These are phyloP conservation scores for Fraxinus xanthoxyloides DNA, from an alignment of 305 asterid genomes.

Conservation along the genomic window DNA sequence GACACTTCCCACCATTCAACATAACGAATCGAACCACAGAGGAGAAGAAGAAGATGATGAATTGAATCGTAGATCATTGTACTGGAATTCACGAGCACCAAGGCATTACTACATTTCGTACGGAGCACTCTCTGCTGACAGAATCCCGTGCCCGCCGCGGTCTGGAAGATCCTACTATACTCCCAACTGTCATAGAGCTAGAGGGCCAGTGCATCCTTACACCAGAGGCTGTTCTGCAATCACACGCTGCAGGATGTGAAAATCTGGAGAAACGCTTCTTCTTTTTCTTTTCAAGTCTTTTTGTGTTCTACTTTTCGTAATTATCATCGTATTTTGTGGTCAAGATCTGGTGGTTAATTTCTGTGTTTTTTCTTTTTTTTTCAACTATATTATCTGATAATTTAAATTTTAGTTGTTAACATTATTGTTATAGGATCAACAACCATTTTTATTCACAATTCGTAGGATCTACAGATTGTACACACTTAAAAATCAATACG, in stretches of 20 bases:
- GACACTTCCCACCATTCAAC: constrained; percentile 20
- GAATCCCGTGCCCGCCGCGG: constrained; percentile 75
- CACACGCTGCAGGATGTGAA: constrained; percentile 54
- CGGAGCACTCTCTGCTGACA: constrained; percentile 66
- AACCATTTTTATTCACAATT: neutral
- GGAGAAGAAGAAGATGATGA: constrained; percentile 21
- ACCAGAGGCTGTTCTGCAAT: constrained; percentile 72
- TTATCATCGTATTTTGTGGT: neutral
- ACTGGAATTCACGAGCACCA: constrained; percentile 39
- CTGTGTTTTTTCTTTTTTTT: too few relatives aligned
- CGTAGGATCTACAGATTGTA: neutral
- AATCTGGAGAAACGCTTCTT: neutral
- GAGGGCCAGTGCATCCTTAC: constrained; percentile 66
- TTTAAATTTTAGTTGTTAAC: neutral
- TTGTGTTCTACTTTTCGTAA: neutral
- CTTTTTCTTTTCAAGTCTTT: neutral
- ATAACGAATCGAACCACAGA: neutral
- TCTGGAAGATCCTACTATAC: constrained; percentile 78
- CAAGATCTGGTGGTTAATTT: neutral
- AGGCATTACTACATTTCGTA: constrained; percentile 56
- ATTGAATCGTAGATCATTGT: constrained; percentile 47
- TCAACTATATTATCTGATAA: neutral
- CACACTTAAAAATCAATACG: neutral
- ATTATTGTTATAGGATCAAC: neutral
- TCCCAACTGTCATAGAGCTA: constrained; percentile 50